Evolutionary conservation across 805 yeast species (phyloP), one percentile per base, ranked within the genome.

Genomic region (Wickerhamomyces ciferrii): DNA sequence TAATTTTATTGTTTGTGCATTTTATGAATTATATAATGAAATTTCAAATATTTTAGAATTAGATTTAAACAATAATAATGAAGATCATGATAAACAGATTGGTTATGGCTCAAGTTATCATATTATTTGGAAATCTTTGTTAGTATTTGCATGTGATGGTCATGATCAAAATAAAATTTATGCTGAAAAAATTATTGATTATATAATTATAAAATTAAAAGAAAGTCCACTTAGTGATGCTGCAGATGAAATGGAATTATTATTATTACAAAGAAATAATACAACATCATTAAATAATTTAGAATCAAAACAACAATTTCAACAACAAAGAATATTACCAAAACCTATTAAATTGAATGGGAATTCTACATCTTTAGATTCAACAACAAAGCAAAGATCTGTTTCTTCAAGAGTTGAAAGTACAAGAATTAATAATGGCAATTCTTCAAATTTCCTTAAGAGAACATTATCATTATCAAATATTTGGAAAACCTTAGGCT

Each of bases 31-130:
- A 24, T 89, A 86, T 48, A 94, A 84, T 52, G 97, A 91, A 54
- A 75, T 84, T 31, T 49, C 53, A 2, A 53, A 53, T 18, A 54
- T 56, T 21, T 49, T 58, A 48, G 76, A 80, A 47, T 35, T 50
- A 39, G 80, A 87, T 15, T 72, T 76, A 43, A 68, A 71, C 44
- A 84, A 81, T 46, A 68, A 71, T 44, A 84, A 81, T 46, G 87
- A 81, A 41, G 78, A 83, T 51, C 69, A 86, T 43, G 75, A 85
- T 54, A 73, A 73, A 38, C 75, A 87, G 0, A 87, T 95, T 1
- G 94, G 96, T 0, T 87, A 88, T 61, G 96, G 97, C 1, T 84
- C 96, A 0, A 76, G 89, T 9, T 88, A 85, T 62, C 78, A 88
- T 45, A 85, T 96, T 1, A 79, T 85, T 9, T 94, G 98, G 97